Conservation (phyloP, 2,329 filamentous ascomycete genomes). For the Leptographium procerum region DNA sequence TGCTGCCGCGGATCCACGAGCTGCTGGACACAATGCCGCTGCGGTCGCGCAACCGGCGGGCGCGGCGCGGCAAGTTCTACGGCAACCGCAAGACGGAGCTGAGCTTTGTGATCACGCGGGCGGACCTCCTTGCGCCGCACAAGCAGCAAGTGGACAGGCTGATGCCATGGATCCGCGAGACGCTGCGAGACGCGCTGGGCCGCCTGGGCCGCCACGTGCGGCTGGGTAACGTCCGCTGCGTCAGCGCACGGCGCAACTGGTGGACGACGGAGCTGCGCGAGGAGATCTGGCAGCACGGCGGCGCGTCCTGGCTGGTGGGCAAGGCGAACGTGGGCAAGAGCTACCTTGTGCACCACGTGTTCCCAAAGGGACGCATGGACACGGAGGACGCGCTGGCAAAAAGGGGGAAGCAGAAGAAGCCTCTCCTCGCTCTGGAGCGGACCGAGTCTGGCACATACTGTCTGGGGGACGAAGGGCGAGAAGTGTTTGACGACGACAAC, state of each 20-base stretch:
- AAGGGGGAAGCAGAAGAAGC: neutral
- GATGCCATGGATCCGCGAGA: conserved; percentile 73
- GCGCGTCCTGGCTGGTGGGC: conserved; percentile 92
- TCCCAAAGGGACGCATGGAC: conserved; percentile 59
- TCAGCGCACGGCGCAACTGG: conserved; percentile 80
- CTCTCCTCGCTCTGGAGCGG: neutral
- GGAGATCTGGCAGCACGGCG: conserved; percentile 71
- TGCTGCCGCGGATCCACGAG: conserved; percentile 65
- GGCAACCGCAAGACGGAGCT: conserved; percentile 62
- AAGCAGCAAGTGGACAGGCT: conserved; percentile 75
- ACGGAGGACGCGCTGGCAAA: conserved; percentile 12
- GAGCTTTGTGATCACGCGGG: conserved; percentile 82
- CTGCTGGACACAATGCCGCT: conserved; percentile 61
- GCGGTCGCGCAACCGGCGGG: conserved; percentile 69
- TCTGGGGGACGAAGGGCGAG: neutral
- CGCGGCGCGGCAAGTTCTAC: conserved; percentile 53
- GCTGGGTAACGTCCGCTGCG: conserved; percentile 77
- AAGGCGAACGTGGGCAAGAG: conserved; percentile 98
- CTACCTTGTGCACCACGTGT: conserved; percentile 75
- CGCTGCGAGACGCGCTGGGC: conserved; percentile 67
- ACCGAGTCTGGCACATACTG: neutral
- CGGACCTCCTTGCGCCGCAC: conserved; percentile 72
- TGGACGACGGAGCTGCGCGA: conserved; percentile 83
- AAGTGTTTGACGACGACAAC: conserved; percentile 12
- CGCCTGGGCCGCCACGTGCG: conserved; percentile 56